These are phyloP conservation scores for Aspergillus thermomutatus DNA, from an alignment of 2,329 filamentous ascomycete species.

Conservation along the genomic window DNA sequence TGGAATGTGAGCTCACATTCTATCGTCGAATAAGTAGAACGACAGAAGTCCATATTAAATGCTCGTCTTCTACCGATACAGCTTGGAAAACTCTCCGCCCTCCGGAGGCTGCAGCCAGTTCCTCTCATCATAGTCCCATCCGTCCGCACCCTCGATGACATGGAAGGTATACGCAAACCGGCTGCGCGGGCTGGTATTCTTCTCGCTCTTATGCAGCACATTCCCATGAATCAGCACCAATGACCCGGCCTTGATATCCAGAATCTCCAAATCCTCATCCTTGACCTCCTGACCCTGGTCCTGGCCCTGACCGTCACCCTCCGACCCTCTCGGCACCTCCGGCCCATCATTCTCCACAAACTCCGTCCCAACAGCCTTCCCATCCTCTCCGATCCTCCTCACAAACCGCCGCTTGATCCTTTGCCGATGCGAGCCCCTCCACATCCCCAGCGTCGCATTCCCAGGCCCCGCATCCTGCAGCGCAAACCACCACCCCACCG, in stretches of 20 bases:
- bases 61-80: constrained; percentile 39
- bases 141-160: constrained; percentile 77
- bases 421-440: constrained; percentile 68
- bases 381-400: constrained; percentile 35
- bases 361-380: constrained; percentile 55
- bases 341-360: constrained; percentile 68
- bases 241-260: constrained; percentile 86
- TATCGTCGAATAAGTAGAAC: too few relatives aligned
- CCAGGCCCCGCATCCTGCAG: constrained; percentile 82
- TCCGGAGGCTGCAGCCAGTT: constrained; percentile 92
- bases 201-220: constrained; percentile 92
- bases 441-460: constrained; percentile 88
- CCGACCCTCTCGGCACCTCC: constrained; percentile 58
- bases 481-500: constrained; percentile 96
- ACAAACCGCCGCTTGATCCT: constrained; percentile 70
- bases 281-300: constrained; percentile 24
- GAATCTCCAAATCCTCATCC: constrained; percentile 62
- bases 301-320: constrained; percentile 41
- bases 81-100: constrained; percentile 70
- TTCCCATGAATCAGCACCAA: constrained; percentile 95
- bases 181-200: constrained; percentile 79
- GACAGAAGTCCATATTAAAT: neutral
- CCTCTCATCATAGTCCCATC: constrained; percentile 68
- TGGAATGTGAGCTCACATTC: neutral
- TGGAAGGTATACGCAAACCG: constrained; percentile 98